These are phyloP conservation scores for Entonaema liquescens DNA, from an alignment of 495 filamentous ascomycete genomes.

Conservation along the genomic window DNA sequence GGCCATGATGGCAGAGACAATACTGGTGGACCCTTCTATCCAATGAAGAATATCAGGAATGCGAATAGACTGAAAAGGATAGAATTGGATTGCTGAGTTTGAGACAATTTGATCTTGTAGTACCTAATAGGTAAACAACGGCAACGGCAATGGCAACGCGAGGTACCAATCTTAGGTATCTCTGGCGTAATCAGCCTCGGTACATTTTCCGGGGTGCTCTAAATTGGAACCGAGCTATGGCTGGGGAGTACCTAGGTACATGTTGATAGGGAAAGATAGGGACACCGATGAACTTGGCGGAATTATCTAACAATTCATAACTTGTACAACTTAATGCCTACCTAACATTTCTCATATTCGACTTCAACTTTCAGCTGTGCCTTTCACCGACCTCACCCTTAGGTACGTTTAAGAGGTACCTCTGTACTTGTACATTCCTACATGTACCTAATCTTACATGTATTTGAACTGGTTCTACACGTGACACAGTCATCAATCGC, in stretches of 20 bases:
- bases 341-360: not conserved
- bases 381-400: conserved; percentile 18
- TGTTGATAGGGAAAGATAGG: conserved; percentile 8
- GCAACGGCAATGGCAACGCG: too few species aligned
- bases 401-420: not conserved
- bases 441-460: too few species aligned
- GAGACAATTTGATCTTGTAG: too few species aligned
- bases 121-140: too few species aligned
- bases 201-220: not conserved
- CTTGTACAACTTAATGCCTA: not conserved
- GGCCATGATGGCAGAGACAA: conserved; percentile 19
- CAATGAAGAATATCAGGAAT: not conserved
- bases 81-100: too few species aligned
- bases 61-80: not conserved
- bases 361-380: too few species aligned
- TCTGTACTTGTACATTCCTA: not conserved
- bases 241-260: not conserved
- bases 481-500: conserved; percentile 35
- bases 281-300: not conserved
- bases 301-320: conserved; percentile 1
- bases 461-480: conserved; percentile 16
- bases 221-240: not conserved
- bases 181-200: conserved; percentile 27
- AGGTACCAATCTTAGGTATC: conserved; percentile 21
- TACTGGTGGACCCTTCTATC: not conserved